Conservation (phyloP, 345 rosid genomes). For the Eucalyptus cloeziana region DNA sequence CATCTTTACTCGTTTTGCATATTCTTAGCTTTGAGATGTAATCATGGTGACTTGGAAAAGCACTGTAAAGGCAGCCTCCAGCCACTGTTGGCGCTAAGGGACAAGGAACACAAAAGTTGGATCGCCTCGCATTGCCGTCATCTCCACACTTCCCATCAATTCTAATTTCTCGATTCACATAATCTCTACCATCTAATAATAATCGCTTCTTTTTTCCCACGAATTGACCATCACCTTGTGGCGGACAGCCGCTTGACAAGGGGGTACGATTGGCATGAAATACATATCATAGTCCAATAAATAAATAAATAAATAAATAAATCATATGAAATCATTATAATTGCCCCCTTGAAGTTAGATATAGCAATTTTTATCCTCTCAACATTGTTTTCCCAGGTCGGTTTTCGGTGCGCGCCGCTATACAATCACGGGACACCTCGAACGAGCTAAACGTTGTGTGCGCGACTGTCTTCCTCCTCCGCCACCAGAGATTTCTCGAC, state of each 20-base stretch:
- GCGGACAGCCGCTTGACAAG: not conserved
- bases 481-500: not conserved
- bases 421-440: not conserved
- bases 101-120: not conserved
- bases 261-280: not conserved
- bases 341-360: not conserved
- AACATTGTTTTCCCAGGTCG: not conserved
- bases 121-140: not conserved
- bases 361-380: not conserved
- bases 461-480: not conserved
- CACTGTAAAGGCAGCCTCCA: not conserved
- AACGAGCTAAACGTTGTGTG: not conserved
- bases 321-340: not conserved
- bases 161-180: not conserved
- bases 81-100: not conserved
- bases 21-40: not conserved
- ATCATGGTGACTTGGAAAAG: not conserved
- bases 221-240: not conserved
- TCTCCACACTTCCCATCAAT: not conserved
- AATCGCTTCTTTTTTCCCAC: not conserved
- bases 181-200: not conserved
- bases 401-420: not conserved
- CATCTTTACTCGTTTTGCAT: not conserved
- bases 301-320: not conserved
- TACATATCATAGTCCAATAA: not conserved